Percentiles rank a stretch among this genome's conserved stretches.
These are phyloP conservation scores for Lichina pygmaea DNA, from an alignment of 495 filamentous ascomycete genomes.

Conservation along the genomic window DNA sequence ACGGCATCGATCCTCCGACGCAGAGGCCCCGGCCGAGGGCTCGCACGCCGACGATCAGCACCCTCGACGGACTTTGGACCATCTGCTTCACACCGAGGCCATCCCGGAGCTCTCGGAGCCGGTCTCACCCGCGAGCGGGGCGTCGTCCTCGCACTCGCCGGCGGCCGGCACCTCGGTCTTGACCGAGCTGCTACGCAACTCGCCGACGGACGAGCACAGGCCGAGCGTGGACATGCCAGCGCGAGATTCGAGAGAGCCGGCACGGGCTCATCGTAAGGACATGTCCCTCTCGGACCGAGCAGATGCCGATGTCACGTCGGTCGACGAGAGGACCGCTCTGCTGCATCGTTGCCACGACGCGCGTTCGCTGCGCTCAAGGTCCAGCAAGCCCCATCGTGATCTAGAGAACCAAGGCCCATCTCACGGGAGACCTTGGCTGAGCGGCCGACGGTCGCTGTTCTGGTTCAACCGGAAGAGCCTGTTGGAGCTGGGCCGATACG, in stretches of 20 bases:
- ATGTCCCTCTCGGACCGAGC: background rate
- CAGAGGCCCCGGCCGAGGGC: background rate
- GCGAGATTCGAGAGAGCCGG: constrained; percentile 8
- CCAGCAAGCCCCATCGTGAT: constrained; percentile 4
- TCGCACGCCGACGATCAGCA: constrained; percentile 3
- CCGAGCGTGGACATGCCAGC: background rate
- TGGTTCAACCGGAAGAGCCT: background rate
- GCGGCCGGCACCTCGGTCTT: constrained; percentile 27
- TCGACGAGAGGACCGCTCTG: constrained; percentile 18
- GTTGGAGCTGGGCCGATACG: constrained; percentile 6
- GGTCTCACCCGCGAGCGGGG: constrained; percentile 17
- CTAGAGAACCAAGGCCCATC: constrained; percentile 13
- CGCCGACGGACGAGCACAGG: constrained; percentile 14
- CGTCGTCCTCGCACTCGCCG: constrained; percentile 11
- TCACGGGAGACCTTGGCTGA: background rate
- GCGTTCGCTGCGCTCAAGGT: constrained; percentile 6
- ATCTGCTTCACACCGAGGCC: constrained; percentile 11
- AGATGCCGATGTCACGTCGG: background rate
- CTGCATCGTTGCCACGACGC: constrained; percentile 1
- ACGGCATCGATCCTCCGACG: constrained; percentile 3
- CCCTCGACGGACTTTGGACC: constrained; percentile 4
- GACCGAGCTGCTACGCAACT: constrained; percentile 32
- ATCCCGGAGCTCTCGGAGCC: constrained; percentile 39
- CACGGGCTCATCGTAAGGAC: constrained; percentile 4
- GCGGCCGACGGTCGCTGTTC: background rate